These are phyloP conservation scores for Citrus cavaleriei DNA, from an alignment of 345 rosid genomes.

Conservation along the genomic window DNA sequence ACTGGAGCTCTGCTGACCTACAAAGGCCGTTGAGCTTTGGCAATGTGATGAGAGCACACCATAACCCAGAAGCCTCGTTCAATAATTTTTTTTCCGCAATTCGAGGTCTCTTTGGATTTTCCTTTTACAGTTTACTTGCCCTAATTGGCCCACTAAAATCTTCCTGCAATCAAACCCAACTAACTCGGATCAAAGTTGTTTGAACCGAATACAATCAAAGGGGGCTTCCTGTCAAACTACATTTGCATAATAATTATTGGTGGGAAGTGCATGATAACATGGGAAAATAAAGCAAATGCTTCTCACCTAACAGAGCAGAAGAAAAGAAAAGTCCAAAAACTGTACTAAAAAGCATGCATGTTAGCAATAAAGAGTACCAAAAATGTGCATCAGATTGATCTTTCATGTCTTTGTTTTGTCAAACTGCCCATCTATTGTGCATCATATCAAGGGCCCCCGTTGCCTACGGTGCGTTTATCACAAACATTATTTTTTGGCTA, in stretches of 20 bases:
- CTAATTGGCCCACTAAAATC: background rate
- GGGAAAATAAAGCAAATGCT: conserved; percentile 19
- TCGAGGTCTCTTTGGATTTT: background rate
- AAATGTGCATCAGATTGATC: conserved; percentile 19
- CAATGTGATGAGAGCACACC: background rate
- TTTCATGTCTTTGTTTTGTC: conserved; percentile 30
- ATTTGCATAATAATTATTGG: conserved; percentile 18
- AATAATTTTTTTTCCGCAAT: background rate
- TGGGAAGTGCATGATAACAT: conserved; percentile 12
- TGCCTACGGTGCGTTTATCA: background rate
- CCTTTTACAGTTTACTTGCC: background rate
- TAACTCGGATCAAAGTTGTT: background rate
- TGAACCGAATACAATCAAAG: background rate
- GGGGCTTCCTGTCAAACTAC: background rate
- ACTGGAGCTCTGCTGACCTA: background rate
- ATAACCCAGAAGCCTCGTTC: too few species aligned
- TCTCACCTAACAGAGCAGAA: conserved; percentile 25
- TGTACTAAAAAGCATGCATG: conserved; percentile 27
- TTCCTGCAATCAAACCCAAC: too few species aligned
- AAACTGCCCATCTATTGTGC: conserved; percentile 23
- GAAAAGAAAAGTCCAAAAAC: conserved; percentile 18
- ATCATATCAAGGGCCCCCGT: conserved; percentile 33
- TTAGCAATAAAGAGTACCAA: conserved; percentile 17
- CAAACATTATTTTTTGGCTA: conserved; percentile 13
- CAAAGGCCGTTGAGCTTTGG: background rate